These are phyloP conservation scores for Caryopteris hybrid DNA, from an alignment of 305 asterid genomes.

Conservation along the genomic window DNA sequence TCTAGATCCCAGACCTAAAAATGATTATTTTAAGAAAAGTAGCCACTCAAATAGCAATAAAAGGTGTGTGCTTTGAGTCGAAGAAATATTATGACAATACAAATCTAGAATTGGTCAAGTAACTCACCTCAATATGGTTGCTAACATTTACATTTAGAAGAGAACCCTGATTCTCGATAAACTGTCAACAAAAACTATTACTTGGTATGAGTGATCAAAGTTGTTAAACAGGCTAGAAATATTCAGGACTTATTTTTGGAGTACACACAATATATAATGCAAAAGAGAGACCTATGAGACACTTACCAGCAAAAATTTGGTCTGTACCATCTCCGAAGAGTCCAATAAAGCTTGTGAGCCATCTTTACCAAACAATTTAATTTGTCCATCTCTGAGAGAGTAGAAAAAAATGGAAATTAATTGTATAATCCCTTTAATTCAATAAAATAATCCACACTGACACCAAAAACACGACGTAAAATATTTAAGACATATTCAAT, in stretches of 20 bases:
- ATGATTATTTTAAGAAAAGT: conserved; percentile 19
- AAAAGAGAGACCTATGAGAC: background rate
- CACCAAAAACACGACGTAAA: background rate
- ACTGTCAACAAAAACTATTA: conserved; percentile 49
- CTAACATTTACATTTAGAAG: conserved; percentile 64
- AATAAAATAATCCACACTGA: background rate
- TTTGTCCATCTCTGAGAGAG: conserved; percentile 69
- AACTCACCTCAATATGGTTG: conserved; percentile 74
- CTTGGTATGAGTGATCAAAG: conserved; percentile 15
- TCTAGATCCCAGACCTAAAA: conserved; percentile 85
- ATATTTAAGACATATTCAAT: background rate
- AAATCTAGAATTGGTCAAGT: background rate
- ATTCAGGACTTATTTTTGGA: background rate
- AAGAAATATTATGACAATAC: background rate
- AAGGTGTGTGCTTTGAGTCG: background rate
- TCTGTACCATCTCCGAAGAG: conserved; percentile 52
- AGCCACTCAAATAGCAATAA: conserved; percentile 6
- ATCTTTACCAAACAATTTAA: conserved; percentile 76
- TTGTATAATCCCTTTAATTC: conserved; percentile 5
- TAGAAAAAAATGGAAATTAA: background rate
- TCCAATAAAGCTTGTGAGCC: conserved; percentile 70
- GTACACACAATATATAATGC: background rate
- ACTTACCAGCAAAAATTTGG: conserved; percentile 70
- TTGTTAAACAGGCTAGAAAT: background rate
- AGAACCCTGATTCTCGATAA: conserved; percentile 62